phyloP scores from a whole-genome alignment of 2,329 filamentous ascomycete genomes.

The Colletotrichum destructivum region DNA sequence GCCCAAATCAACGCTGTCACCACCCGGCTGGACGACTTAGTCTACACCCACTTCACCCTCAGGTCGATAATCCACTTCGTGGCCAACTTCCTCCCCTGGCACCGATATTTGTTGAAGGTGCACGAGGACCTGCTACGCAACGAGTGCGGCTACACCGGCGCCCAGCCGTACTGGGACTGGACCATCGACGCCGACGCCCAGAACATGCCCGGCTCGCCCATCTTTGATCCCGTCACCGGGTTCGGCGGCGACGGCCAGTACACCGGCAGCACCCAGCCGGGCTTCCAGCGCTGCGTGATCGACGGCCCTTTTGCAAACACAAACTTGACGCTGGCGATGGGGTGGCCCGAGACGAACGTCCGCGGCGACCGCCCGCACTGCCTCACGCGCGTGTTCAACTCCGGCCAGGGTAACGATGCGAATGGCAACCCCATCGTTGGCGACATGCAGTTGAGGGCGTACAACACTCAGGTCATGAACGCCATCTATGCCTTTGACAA shows the following conservation, averaged over 20 bases:
- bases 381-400: constrained; percentile 45
- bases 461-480: constrained; percentile 40
- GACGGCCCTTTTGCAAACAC: constrained; percentile 46
- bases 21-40: constrained; percentile 43
- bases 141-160: constrained; percentile 51
- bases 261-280: constrained; percentile 39
- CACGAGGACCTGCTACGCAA: constrained; percentile 50
- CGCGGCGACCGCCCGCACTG: constrained; percentile 42
- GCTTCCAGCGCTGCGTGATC: constrained; percentile 44
- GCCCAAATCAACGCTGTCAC: constrained; percentile 35
- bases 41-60: constrained; percentile 42
- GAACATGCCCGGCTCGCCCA: constrained; percentile 44
- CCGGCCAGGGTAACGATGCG: constrained; percentile 28
- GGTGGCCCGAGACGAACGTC: constrained; percentile 42
- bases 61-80: constrained; percentile 44
- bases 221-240: constrained; percentile 52
- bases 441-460: constrained; percentile 42
- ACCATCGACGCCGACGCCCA: constrained; percentile 45
- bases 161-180: constrained; percentile 54
- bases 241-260: constrained; percentile 50
- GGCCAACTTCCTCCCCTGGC: constrained; percentile 54
- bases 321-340: constrained; percentile 41
- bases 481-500: constrained; percentile 41
- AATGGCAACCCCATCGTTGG: constrained; percentile 42
- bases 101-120: constrained; percentile 50